These are phyloP conservation scores for Apiospora rasikravindrae DNA, from an alignment of 2,329 filamentous ascomycete species.

Conservation along the genomic window DNA sequence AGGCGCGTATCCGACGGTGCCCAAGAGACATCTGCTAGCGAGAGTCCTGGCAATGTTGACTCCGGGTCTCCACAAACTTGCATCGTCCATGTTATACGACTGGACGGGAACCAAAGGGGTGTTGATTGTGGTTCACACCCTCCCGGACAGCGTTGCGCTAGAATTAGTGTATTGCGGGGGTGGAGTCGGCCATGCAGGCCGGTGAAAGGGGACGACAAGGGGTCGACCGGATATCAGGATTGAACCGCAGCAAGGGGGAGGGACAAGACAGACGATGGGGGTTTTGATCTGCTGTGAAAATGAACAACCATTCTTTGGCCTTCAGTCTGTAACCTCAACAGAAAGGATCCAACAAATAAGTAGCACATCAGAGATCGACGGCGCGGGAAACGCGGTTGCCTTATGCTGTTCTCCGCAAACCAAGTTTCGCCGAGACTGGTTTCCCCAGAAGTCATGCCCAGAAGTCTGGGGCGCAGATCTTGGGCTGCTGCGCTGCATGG, in stretches of 20 bases:
- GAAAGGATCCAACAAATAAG: no score
- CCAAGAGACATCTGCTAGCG: not conserved
- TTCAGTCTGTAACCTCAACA: not conserved
- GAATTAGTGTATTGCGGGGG: conserved; percentile 12
- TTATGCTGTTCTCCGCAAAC: no score
- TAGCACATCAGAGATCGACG: not conserved
- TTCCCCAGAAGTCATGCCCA: not conserved
- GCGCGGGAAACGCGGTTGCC: no score
- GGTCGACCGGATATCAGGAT: not conserved
- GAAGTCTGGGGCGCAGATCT: not conserved
- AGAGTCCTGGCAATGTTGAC: not conserved
- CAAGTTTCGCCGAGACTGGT: not conserved
- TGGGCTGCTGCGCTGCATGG: not conserved
- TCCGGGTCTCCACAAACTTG: not conserved
- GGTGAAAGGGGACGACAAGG: not conserved
- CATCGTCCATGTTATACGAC: conserved; percentile 1
- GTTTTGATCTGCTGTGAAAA: not conserved
- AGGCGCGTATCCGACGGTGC: not conserved
- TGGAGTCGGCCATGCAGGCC: not conserved
- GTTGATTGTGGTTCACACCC: not conserved
- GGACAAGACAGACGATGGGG: not conserved
- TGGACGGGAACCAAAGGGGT: conserved; percentile 1
- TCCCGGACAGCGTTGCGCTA: not conserved
- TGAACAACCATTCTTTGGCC: not conserved
- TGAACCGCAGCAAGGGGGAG: not conserved